Evolutionary conservation across 164 flowering plant genomes (phyloP).

Genomic region (Stephania japonica): DNA sequence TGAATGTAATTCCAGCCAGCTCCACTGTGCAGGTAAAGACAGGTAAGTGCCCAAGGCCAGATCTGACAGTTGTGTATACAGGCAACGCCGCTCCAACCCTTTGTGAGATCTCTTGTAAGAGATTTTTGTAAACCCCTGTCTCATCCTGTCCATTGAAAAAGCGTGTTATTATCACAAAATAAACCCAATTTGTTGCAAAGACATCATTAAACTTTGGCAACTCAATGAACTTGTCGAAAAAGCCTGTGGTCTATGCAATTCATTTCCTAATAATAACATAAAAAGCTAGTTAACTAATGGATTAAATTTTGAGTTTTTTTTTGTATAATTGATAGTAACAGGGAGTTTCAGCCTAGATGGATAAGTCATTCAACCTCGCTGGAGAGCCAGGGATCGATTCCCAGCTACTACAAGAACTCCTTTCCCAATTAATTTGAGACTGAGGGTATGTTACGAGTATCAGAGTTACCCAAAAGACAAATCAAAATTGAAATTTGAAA

Average conservation of each 20-base stretch:
- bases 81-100: conserved; percentile 97
- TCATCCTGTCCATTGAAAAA: conserved; percentile 60
- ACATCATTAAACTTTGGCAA: neutral
- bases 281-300: neutral
- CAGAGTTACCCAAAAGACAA: neutral
- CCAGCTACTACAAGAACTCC: no score
- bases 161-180: neutral
- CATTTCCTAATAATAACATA: neutral
- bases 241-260: neutral
- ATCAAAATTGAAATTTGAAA: neutral
- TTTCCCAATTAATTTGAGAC: no score
- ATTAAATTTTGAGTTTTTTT: neutral
- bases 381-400: no score
- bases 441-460: neutral
- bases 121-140: conserved; percentile 97
- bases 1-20: conserved; percentile 80
- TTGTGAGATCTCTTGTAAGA: conserved; percentile 91
- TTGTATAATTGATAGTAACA: neutral
- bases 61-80: conserved; percentile 63
- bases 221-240: neutral
- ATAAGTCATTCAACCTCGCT: no score
- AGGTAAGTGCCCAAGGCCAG: conserved; percentile 90
- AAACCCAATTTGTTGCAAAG: neutral
- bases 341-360: no score
- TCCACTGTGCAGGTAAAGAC: conserved; percentile 87